These are phyloP conservation scores for Rhodomyrtus psidioides DNA, from an alignment of 441 rosid genomes.

Conservation along the genomic window DNA sequence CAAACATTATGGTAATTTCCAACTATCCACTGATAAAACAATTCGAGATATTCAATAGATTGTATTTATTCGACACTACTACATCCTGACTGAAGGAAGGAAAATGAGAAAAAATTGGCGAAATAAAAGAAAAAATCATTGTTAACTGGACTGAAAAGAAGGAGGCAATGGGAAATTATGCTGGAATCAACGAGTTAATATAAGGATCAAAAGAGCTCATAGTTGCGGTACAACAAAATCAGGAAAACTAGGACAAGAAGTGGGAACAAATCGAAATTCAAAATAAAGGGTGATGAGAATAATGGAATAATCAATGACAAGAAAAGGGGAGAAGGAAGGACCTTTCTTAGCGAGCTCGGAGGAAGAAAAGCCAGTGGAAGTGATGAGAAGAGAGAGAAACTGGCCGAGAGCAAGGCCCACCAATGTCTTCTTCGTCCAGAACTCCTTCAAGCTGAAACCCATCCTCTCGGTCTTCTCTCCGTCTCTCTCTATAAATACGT, in stretches of 20 bases:
- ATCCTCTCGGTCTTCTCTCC: not conserved
- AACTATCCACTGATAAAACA: not conserved
- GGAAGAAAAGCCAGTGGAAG: conserved; percentile 63
- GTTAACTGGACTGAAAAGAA: not conserved
- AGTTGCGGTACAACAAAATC: not conserved
- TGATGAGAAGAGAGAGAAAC: conserved; percentile 63
- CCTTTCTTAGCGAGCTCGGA: conserved; percentile 59
- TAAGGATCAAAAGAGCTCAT: not conserved
- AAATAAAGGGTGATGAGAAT: not conserved
- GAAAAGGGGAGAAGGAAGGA: not conserved
- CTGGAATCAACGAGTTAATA: not conserved
- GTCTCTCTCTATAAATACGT: not conserved
- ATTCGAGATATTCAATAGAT: not conserved
- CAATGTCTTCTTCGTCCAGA: conserved; percentile 52
- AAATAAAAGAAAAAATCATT: not conserved
- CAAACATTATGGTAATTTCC: not conserved
- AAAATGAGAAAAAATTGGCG: not conserved
- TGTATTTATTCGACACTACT: not conserved
- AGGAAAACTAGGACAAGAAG: not conserved
- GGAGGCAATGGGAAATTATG: not conserved
- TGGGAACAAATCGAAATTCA: not conserved
- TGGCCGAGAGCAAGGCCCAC: conserved; percentile 71
- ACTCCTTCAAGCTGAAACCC: conserved; percentile 21
- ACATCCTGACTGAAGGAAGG: not conserved
- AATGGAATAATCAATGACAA: not conserved